Evolutionary conservation across 192 early-diverging fungal genomes (phyloP).

Genomic region (Allomyces macrogynus): DNA sequence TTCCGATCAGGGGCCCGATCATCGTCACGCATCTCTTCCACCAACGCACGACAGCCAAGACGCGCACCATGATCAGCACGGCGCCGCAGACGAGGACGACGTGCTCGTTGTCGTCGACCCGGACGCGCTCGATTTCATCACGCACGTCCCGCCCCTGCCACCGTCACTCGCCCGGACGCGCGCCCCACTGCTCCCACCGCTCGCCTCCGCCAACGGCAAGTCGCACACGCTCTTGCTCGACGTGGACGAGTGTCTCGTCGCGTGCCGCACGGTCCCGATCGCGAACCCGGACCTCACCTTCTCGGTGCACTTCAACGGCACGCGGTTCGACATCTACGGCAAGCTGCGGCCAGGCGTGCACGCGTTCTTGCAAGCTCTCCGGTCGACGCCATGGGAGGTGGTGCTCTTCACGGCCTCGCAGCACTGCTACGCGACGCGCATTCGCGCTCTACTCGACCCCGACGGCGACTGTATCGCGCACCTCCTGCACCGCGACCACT

Average conservation of each 20-base stretch:
- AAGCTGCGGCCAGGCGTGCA: constrained; percentile 40
- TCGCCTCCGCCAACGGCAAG: background rate
- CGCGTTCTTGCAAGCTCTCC: constrained; percentile 34
- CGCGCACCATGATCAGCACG: background rate
- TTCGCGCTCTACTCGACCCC: constrained; percentile 42
- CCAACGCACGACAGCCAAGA: background rate
- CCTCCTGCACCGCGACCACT: constrained; percentile 48
- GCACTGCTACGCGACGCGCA: constrained; percentile 44
- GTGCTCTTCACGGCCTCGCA: constrained; percentile 57
- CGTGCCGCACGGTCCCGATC: constrained; percentile 31
- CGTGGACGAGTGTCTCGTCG: constrained; percentile 49
- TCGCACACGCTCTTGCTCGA: constrained; percentile 34
- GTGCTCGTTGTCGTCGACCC: background rate
- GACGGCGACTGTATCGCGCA: constrained; percentile 35
- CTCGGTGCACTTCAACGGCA: constrained; percentile 39
- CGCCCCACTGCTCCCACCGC: background rate
- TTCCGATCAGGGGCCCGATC: no score
- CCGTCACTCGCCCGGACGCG: background rate
- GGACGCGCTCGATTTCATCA: background rate
- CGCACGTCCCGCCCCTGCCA: background rate
- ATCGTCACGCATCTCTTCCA: no score
- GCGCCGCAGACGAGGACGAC: background rate
- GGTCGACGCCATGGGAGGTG: constrained; percentile 36
- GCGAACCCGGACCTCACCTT: constrained; percentile 40
- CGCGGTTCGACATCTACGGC: constrained; percentile 42